phyloP scores from a whole-genome alignment of 1,284 basidiomycete species.

The Meripilus lineatus region DNA sequence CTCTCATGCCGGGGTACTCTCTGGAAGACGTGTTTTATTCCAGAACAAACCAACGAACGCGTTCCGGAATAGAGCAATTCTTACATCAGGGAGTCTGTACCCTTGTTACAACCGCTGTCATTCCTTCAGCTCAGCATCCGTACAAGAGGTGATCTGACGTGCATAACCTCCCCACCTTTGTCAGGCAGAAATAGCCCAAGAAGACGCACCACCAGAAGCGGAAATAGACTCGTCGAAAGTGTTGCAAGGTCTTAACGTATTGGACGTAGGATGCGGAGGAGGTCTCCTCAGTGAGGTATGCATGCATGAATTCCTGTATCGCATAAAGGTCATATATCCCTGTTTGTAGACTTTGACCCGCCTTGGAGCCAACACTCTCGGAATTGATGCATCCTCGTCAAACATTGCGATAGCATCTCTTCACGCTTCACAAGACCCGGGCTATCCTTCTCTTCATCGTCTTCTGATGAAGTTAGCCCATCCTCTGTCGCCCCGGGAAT shows the following conservation, averaged over 20 bases:
- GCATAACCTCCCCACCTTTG: slow-evolving; percentile 1
- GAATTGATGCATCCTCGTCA: slow-evolving; percentile 85
- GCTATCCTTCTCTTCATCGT: slow-evolving; percentile 25
- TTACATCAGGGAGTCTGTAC: too few relatives aligned
- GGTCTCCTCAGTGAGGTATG: slow-evolving; percentile 88
- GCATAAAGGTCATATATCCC: neutral
- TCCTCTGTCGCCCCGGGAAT: slow-evolving; percentile 7
- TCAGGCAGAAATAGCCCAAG: slow-evolving; percentile 34
- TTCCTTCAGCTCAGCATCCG: neutral
- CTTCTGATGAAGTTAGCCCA: slow-evolving; percentile 5
- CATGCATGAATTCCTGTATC: neutral
- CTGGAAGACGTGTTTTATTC: too few relatives aligned
- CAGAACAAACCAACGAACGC: too few relatives aligned
- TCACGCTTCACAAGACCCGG: slow-evolving; percentile 81
- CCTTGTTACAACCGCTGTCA: neutral
- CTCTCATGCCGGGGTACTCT: too few relatives aligned
- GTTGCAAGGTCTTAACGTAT: slow-evolving; percentile 60
- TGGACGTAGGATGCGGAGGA: slow-evolving; percentile 94
- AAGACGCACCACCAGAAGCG: slow-evolving; percentile 40
- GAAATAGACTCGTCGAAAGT: slow-evolving; percentile 28
- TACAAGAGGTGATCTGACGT: neutral
- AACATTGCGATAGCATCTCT: slow-evolving; percentile 86
- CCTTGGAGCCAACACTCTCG: slow-evolving; percentile 82
- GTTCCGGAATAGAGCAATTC: too few relatives aligned
- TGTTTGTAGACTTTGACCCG: slow-evolving; percentile 72